Conservation (phyloP, 179 eudicot species). For the Beta macrorhiza region DNA sequence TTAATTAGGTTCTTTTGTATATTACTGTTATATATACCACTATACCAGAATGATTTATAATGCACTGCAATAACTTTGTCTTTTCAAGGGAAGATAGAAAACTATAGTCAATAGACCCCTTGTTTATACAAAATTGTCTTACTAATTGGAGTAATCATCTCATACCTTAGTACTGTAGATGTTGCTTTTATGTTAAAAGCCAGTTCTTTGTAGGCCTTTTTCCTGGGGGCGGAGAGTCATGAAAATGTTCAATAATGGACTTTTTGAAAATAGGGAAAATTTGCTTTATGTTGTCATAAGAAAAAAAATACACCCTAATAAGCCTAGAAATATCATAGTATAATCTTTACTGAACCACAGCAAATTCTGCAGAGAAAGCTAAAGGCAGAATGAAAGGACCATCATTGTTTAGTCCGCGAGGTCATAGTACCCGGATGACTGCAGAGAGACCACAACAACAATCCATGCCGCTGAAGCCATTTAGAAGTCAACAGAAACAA, state of each 20-base stretch:
- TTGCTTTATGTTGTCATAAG: too few species aligned
- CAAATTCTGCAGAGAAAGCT: slow-evolving; percentile 31
- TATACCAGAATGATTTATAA: not conserved
- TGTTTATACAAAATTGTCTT: not conserved
- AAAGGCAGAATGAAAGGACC: slow-evolving; percentile 25
- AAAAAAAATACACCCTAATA: not conserved
- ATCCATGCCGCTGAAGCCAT: slow-evolving; percentile 12
- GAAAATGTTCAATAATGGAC: too few species aligned
- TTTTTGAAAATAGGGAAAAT: too few species aligned
- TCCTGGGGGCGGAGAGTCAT: not conserved
- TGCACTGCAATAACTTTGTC: not conserved
- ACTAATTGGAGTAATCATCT: too few species aligned
- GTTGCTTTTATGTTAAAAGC: not conserved
- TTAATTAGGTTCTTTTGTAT: not conserved
- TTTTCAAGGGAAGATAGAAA: not conserved
- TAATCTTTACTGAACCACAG: not conserved
- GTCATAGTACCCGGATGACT: slow-evolving; percentile 11
- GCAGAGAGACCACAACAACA: slow-evolving; percentile 25
- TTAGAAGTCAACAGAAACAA: slow-evolving; percentile 28
- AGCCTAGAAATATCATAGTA: not conserved
- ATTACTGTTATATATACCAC: not conserved
- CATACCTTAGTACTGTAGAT: too few species aligned
- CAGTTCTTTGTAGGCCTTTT: not conserved
- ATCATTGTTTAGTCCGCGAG: slow-evolving; percentile 16
- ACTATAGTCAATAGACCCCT: not conserved